A percentile compares a stretch with the other conserved stretches of the same genome.
Evolutionary conservation across 2,329 filamentous ascomycete genomes (phyloP).

Genomic region (Diaporthe vaccinii): DNA sequence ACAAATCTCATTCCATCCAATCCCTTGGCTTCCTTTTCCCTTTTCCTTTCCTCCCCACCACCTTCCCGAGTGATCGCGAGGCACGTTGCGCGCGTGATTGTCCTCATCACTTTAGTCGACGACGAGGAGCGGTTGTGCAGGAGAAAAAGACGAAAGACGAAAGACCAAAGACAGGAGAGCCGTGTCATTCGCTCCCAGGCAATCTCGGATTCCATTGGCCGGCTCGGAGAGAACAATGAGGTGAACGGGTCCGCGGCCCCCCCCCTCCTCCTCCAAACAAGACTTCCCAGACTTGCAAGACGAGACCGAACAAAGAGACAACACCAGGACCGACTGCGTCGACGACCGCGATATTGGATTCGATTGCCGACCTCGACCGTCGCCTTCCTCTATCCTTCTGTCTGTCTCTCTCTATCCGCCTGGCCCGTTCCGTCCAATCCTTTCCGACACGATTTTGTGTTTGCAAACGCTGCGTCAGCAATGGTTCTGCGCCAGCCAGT

Average conservation of each 20-base stretch:
- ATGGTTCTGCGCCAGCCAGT: constrained; percentile 42
- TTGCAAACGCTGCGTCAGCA: constrained; percentile 38
- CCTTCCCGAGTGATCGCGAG: constrained; percentile 41
- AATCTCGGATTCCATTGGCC: constrained; percentile 22
- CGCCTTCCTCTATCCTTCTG: too few species aligned
- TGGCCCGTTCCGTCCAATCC: constrained; percentile 34
- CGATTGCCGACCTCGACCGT: constrained; percentile 22
- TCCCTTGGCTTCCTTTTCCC: constrained; percentile 2
- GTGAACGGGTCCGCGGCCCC: constrained; percentile 39
- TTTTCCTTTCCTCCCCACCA: constrained; percentile 10
- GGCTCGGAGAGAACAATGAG: constrained; percentile 32
- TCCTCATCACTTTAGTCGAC: constrained; percentile 41
- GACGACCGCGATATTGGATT: constrained; percentile 22
- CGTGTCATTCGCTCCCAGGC: not conserved
- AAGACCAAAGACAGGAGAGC: not conserved
- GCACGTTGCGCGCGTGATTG: constrained; percentile 42
- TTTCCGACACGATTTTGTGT: constrained; percentile 21
- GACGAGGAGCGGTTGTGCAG: constrained; percentile 39
- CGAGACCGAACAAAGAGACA: constrained; percentile 17
- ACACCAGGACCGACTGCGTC: constrained; percentile 11
- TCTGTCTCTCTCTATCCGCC: not conserved
- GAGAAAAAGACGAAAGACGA: constrained; percentile 27
- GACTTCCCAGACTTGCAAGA: constrained; percentile 33
- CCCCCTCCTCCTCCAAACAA: constrained; percentile 24
- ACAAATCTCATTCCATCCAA: constrained; percentile 21